A percentile compares a stretch with the other conserved stretches of the same genome.
These are phyloP conservation scores for Cyberlindnera mississippiensis DNA, from an alignment of 805 yeast species.

Conservation along the genomic window DNA sequence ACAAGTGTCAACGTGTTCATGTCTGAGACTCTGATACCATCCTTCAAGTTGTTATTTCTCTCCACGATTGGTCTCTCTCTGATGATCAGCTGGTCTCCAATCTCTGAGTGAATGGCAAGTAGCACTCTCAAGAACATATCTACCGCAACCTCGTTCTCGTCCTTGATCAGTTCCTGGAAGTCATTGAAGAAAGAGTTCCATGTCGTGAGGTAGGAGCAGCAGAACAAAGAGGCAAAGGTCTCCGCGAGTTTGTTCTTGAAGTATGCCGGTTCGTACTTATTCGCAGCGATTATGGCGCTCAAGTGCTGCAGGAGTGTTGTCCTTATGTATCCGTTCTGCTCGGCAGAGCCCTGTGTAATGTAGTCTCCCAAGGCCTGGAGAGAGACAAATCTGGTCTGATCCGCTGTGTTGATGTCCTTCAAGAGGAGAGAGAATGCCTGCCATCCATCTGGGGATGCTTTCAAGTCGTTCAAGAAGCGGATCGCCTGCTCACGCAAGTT, in stretches of 20 bases:
- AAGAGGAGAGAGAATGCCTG: conserved; percentile 40
- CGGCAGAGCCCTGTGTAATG: conserved; percentile 21
- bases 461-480: conserved; percentile 39
- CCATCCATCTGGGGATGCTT: conserved; percentile 44
- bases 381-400: conserved; percentile 28
- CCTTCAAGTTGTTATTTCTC: conserved; percentile 73
- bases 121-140: conserved; percentile 78
- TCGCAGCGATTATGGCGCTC: conserved; percentile 16
- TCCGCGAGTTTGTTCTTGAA: conserved; percentile 57
- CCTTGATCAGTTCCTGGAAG: conserved; percentile 35
- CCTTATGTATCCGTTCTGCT: conserved; percentile 24
- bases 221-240: conserved; percentile 48
- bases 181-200: conserved; percentile 54
- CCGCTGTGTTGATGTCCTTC: conserved; percentile 27
- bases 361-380: conserved; percentile 27
- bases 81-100: conserved; percentile 84
- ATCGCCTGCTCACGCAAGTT: conserved; percentile 35
- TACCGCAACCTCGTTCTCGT: conserved; percentile 28
- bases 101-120: conserved; percentile 77
- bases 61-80: conserved; percentile 60
- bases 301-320: conserved; percentile 21
- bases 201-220: conserved; percentile 40
- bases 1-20: conserved; percentile 58
- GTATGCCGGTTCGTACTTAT: conserved; percentile 35
- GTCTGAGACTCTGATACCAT: conserved; percentile 73